phyloP scores from a whole-genome alignment of 2,329 filamentous ascomycete species.

The Macroventuria anomochaeta region DNA sequence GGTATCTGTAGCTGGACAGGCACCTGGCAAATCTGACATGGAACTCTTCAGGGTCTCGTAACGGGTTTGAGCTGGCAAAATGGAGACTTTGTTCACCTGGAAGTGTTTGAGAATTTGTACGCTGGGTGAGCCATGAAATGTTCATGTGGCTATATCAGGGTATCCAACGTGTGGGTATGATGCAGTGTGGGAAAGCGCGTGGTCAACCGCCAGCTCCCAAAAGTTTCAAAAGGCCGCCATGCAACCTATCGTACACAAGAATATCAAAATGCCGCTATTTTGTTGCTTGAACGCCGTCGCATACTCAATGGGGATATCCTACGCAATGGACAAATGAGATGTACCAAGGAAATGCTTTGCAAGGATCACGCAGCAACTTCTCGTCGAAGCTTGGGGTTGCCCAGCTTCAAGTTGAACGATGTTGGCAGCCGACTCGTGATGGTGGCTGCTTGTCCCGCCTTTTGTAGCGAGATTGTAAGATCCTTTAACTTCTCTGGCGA shows the following conservation, averaged over 20 bases:
- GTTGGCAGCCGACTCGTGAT: conserved; percentile 42
- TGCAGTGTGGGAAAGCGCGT: conserved; percentile 16
- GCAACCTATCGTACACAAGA: conserved; percentile 3
- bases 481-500: conserved; percentile 44
- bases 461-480: conserved; percentile 46
- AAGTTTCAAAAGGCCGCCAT: conserved; percentile 1
- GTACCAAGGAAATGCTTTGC: conserved; percentile 8
- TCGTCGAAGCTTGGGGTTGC: conserved; percentile 35
- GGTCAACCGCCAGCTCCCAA: conserved; percentile 18
- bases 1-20: too few species aligned
- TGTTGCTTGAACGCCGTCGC: conserved; percentile 30
- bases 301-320: conserved; percentile 37
- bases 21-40: too few species aligned
- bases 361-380: conserved; percentile 21
- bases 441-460: conserved; percentile 48
- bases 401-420: conserved; percentile 43
- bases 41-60: too few species aligned
- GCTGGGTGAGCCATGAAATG: neutral
- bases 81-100: too few species aligned
- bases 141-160: neutral
- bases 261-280: conserved; percentile 18
- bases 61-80: neutral
- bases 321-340: conserved; percentile 23
- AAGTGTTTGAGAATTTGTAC: neutral
- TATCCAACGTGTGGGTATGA: neutral